Percentiles rank a stretch among this genome's conserved stretches.
Evolutionary conservation across 495 filamentous ascomycete genomes (phyloP).

Genomic region (Aspergillus baeticus): DNA sequence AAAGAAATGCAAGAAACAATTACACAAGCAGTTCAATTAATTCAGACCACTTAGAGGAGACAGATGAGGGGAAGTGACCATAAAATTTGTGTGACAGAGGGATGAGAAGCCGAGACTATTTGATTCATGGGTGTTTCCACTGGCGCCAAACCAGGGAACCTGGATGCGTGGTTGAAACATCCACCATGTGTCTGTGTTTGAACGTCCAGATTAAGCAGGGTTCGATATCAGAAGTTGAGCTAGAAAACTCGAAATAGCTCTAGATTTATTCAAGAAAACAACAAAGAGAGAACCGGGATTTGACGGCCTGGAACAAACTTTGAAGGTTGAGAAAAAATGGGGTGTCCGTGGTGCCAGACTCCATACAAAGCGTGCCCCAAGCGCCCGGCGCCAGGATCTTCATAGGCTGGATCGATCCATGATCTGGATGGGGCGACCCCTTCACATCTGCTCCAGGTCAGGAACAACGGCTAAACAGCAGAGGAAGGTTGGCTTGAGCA

Average conservation of each 20-base stretch:
- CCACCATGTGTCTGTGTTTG: too few relatives aligned
- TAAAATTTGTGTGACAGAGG: conserved; percentile 12
- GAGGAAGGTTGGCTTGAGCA: too few relatives aligned
- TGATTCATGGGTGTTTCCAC: conserved; percentile 11
- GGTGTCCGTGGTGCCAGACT: not conserved
- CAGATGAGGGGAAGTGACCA: conserved; percentile 1
- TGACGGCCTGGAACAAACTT: not conserved
- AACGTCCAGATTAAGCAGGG: too few relatives aligned
- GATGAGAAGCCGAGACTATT: conserved; percentile 18
- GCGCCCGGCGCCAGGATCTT: conserved; percentile 16
- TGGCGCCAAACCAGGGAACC: conserved; percentile 3
- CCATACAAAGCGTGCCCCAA: conserved; percentile 9
- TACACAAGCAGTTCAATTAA: not conserved
- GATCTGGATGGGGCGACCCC: conserved; percentile 7
- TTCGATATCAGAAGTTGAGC: too few relatives aligned
- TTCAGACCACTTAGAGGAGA: not conserved
- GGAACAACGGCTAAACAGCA: not conserved
- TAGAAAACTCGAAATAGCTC: too few relatives aligned
- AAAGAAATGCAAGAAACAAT: not conserved
- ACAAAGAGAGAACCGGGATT: too few relatives aligned
- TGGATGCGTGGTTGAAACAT: too few relatives aligned
- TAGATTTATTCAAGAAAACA: too few relatives aligned
- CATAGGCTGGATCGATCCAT: conserved; percentile 17
- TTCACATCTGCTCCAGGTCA: too few relatives aligned
- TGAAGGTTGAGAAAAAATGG: not conserved